A percentile compares a stretch with the other conserved stretches of the same genome.
Conservation (phyloP, 768 basidiomycete genomes). For the Lactarius sp. region DNA sequence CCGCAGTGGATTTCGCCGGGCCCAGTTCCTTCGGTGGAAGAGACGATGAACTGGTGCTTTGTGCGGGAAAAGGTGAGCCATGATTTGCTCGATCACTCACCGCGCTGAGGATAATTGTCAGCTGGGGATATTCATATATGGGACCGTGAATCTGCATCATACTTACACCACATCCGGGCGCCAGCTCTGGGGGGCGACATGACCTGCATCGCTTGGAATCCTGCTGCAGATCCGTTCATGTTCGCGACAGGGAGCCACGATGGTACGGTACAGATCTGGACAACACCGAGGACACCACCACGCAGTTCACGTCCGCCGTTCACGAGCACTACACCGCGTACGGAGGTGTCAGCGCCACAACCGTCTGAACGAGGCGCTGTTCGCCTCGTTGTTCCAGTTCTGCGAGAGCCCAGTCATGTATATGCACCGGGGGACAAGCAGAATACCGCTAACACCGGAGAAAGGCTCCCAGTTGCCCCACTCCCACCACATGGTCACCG, state of each 20-base stretch:
- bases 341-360: not conserved
- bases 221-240: conserved; percentile 59
- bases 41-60: conserved; percentile 72
- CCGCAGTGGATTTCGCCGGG: conserved; percentile 66
- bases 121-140: conserved; percentile 83
- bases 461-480: not conserved
- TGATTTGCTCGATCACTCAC: not conserved
- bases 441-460: not conserved
- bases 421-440: not conserved
- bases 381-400: not conserved
- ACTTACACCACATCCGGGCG: conserved; percentile 65
- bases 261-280: conserved; percentile 72
- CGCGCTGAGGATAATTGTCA: conserved; percentile 29
- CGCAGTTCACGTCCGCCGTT: conserved; percentile 3
- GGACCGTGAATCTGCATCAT: conserved; percentile 73
- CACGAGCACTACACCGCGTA: conserved; percentile 4
- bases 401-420: not conserved
- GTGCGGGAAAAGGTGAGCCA: conserved; percentile 63
- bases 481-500: not conserved
- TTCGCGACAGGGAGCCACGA: conserved; percentile 73
- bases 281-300: conserved; percentile 26
- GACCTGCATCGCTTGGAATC: conserved; percentile 81
- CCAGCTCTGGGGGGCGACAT: conserved; percentile 57
- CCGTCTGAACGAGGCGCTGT: not conserved
- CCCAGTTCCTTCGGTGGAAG: conserved; percentile 80